phyloP scores from a whole-genome alignment of 2,329 filamentous ascomycete species.

The Cercospora sojina region DNA sequence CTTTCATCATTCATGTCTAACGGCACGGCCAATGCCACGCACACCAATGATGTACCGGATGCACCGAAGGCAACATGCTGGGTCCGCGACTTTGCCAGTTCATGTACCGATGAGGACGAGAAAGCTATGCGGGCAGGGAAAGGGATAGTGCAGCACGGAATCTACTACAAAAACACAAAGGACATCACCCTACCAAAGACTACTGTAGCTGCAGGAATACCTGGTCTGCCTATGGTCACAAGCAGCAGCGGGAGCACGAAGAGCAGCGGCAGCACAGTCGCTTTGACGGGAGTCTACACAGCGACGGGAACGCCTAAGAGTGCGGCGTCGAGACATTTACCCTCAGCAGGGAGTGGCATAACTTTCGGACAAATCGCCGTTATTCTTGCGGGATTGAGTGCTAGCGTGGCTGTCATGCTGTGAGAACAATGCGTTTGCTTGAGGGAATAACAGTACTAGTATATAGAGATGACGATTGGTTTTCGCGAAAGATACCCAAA shows the following conservation, averaged over 20 bases:
- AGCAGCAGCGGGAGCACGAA: slow-evolving; percentile 14
- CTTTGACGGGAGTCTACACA: slow-evolving; percentile 41
- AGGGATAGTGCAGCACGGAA: slow-evolving; percentile 61
- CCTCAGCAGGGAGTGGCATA: background rate
- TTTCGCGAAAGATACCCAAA: slow-evolving; percentile 12
- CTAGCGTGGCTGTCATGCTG: slow-evolving; percentile 1
- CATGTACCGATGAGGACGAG: slow-evolving; percentile 55
- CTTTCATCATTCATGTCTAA: slow-evolving; percentile 47
- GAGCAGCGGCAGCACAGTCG: slow-evolving; percentile 17
- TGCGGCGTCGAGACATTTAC: slow-evolving; percentile 14
- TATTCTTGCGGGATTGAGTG: background rate
- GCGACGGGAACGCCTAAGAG: slow-evolving; percentile 40
- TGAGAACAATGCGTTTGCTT: background rate
- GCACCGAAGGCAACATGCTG: slow-evolving; percentile 58
- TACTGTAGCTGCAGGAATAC: slow-evolving; percentile 36
- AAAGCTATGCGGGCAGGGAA: slow-evolving; percentile 49
- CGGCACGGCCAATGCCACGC: slow-evolving; percentile 58
- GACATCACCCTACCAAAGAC: slow-evolving; percentile 41
- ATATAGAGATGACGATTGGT: slow-evolving; percentile 6
- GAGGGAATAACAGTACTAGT: background rate
- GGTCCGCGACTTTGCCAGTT: slow-evolving; percentile 52
- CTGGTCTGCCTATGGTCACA: slow-evolving; percentile 34
- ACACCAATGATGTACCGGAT: slow-evolving; percentile 50
- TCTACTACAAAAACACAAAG: slow-evolving; percentile 49
- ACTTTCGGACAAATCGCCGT: background rate